phyloP scores from a whole-genome alignment of 768 basidiomycete species.

The Hygrophoropsis aurantiaca region DNA sequence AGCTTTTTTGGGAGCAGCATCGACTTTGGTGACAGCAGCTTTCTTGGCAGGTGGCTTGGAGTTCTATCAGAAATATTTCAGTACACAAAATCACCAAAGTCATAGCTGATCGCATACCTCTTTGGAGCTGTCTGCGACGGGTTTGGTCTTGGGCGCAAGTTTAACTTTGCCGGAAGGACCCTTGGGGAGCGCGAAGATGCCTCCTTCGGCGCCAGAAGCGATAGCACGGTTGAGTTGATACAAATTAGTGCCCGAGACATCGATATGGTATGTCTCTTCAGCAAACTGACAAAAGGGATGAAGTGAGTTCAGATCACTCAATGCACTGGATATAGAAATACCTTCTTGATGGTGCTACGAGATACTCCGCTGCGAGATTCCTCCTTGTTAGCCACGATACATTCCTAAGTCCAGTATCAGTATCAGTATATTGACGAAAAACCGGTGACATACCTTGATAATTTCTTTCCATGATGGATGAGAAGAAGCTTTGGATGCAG shows the following conservation, averaged over 20 bases:
- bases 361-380: conserved; percentile 73
- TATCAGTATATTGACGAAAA: not conserved
- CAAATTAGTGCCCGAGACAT: conserved; percentile 42
- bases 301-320: conserved; percentile 6
- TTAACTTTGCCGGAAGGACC: conserved; percentile 75
- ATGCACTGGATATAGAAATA: conserved; percentile 32
- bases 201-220: conserved; percentile 46
- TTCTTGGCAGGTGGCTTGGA: conserved; percentile 35
- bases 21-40: conserved; percentile 22
- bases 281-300: conserved; percentile 40
- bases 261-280: conserved; percentile 49
- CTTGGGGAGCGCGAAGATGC: conserved; percentile 54
- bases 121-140: conserved; percentile 44
- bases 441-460: conserved; percentile 39
- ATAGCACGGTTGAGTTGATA: conserved; percentile 53
- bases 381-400: conserved; percentile 60
- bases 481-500: conserved; percentile 18
- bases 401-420: conserved; percentile 51
- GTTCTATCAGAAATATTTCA: not conserved
- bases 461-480: conserved; percentile 60
- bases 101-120: conserved; percentile 44
- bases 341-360: conserved; percentile 76
- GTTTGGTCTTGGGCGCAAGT: conserved; percentile 58
- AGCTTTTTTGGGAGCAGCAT: conserved; percentile 30
- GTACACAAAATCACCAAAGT: not conserved